These are phyloP conservation scores for Mikania micrantha DNA, from an alignment of 129 eudicot species.

Conservation along the genomic window DNA sequence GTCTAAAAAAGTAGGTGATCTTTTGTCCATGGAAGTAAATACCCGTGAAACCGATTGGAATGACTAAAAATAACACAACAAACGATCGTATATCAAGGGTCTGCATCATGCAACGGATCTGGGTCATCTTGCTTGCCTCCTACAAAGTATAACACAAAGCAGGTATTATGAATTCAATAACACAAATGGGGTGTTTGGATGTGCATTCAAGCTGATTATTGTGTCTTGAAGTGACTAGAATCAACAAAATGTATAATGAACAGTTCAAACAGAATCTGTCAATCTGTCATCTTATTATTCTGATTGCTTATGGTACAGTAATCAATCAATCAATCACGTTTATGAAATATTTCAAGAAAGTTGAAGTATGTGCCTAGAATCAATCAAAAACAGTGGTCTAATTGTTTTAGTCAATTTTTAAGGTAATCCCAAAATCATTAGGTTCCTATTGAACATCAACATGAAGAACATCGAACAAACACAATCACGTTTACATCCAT, in stretches of 20 bases:
- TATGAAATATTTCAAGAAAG: background rate
- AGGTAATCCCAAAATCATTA: background rate
- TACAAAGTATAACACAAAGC: too few species aligned
- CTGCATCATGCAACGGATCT: slow-evolving; percentile 51
- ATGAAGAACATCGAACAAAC: background rate
- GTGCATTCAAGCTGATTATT: too few species aligned
- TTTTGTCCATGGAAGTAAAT: slow-evolving; percentile 68
- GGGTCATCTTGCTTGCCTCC: slow-evolving; percentile 31
- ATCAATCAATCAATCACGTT: too few species aligned
- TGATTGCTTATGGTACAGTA: too few species aligned
- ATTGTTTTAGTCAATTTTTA: background rate
- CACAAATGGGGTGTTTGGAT: background rate
- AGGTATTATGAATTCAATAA: background rate
- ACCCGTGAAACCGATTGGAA: slow-evolving; percentile 39
- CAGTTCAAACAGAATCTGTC: too few species aligned
- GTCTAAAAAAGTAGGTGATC: slow-evolving; percentile 74
- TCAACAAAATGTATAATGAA: background rate
- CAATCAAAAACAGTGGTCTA: background rate
- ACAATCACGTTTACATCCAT: background rate
- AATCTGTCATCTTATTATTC: too few species aligned
- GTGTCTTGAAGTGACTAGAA: too few species aligned
- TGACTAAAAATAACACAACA: slow-evolving; percentile 29
- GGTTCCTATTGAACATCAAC: background rate
- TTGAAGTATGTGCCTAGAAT: background rate
- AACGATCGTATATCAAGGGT: slow-evolving; percentile 39